phyloP scores from a whole-genome alignment of 1,139 yeast genomes.

The Sugiyamaella neomexicana region DNA sequence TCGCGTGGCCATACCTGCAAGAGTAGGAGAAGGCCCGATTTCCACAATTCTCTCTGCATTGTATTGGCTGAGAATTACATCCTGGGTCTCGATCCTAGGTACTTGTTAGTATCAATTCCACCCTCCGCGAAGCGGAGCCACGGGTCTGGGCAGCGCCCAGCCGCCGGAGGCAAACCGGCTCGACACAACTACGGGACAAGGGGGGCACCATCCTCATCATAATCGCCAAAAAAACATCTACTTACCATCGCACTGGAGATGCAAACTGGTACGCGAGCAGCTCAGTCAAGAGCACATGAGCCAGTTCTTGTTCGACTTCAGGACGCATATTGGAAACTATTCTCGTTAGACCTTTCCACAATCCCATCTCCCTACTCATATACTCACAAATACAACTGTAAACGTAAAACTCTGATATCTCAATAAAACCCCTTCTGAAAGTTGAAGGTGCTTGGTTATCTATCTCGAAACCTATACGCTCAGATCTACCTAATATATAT shows the following conservation, averaged over 20 bases:
- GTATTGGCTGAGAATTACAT: constrained; percentile 89
- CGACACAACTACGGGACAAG: no score
- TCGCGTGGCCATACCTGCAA: constrained; percentile 98
- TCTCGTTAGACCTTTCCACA: background rate
- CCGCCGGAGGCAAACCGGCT: no score
- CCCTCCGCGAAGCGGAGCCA: no score
- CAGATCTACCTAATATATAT: background rate
- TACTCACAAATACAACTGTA: background rate
- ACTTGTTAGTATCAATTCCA: background rate
- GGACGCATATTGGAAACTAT: constrained; percentile 70
- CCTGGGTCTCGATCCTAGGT: constrained; percentile 88
- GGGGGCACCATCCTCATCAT: background rate
- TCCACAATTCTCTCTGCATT: constrained; percentile 97
- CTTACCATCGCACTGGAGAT: constrained; percentile 94
- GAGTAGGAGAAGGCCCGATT: constrained; percentile 97
- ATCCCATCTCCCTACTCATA: background rate
- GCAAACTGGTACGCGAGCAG: constrained; percentile 97
- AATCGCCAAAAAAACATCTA: background rate
- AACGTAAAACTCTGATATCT: background rate
- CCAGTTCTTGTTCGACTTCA: constrained; percentile 95
- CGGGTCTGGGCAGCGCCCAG: background rate
- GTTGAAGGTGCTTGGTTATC: background rate
- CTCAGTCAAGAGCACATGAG: constrained; percentile 92
- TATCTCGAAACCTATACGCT: background rate
- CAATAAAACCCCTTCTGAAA: no score